Evolutionary conservation across 352 stramenopile genomes (phyloP).

Genomic region (Phytophthora palmivora): DNA sequence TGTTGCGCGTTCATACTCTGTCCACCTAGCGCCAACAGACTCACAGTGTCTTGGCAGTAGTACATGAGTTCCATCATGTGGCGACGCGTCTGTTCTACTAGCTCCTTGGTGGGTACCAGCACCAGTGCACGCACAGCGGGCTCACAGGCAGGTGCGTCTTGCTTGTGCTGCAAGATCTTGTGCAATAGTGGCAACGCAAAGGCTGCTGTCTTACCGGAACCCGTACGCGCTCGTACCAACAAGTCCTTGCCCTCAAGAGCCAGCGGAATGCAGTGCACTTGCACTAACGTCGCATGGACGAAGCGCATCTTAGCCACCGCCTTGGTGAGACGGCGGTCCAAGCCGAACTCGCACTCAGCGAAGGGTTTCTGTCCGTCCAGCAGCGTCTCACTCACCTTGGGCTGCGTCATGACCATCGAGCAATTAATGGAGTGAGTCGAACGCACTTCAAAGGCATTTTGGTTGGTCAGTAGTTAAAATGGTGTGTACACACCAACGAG

Average conservation of each 20-base stretch:
- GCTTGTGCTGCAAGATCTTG: conserved; percentile 91
- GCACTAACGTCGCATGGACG: conserved; percentile 94
- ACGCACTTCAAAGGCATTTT: conserved; percentile 20
- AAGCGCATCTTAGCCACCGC: conserved; percentile 93
- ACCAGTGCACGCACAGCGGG: conserved; percentile 89
- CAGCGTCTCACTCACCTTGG: conserved; percentile 73
- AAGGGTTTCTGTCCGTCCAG: conserved; percentile 86
- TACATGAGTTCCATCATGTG: conserved; percentile 95
- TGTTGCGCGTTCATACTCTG: conserved; percentile 92
- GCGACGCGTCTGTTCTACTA: conserved; percentile 95
- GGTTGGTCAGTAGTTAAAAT: conserved; percentile 31
- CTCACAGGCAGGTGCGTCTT: conserved; percentile 50
- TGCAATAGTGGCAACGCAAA: conserved; percentile 93
- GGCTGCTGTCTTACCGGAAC: conserved; percentile 95
- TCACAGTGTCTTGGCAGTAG: conserved; percentile 96
- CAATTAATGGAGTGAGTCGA: conserved; percentile 14
- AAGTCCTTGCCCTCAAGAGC: conserved; percentile 94
- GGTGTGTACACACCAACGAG: conserved; percentile 10
- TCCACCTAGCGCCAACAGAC: conserved; percentile 89
- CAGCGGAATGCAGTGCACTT: conserved; percentile 95
- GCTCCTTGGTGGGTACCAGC: conserved; percentile 97
- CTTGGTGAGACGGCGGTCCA: conserved; percentile 94
- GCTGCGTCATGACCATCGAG: conserved; percentile 24
- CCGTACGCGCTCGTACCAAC: conserved; percentile 92
- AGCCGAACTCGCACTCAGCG: conserved; percentile 82